Evolutionary conservation across 2,329 filamentous ascomycete species (phyloP), one percentile per base, ranked within the genome.

Genomic region (Ceratocystis smalleyi): DNA sequence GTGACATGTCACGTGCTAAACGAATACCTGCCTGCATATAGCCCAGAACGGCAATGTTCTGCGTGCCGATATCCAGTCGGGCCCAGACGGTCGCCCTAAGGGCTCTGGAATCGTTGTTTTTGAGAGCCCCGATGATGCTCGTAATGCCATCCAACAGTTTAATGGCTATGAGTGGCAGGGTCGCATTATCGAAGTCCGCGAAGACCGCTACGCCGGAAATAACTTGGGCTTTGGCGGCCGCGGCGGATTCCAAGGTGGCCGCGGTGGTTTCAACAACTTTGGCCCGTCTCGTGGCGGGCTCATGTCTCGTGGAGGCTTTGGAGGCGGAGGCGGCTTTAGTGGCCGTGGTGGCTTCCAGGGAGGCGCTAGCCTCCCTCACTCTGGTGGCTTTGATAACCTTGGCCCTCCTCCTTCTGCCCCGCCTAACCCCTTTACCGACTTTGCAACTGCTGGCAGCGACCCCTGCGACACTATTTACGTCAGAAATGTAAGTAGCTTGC

Each of bases 121-220:
- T 73, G 94, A 99, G 74, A 92, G 86, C 65, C 84, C 91, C 1
- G 91, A 97, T 66, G 94, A 99, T 75, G 92, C 94, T 51, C 89
- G 91, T 69, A 96, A 91, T 72, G 94, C 94, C 24, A 99, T 99
- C 69, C 86, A 91, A 72, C 91, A 96, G 70, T 99, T 97, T 80
- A 96, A 97, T 73, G 94, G 94, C 66, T 97, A 96, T 73, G 94
- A 99, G 68, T 99, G 94, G 94, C 92, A 97, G 74, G 94, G 94
- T 10, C 88, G 94, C 66, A 78, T 86, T 62, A 83, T 99, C 61
- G 94, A 99, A 74, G 94, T 99, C 68, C 91, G 94, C 68, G 92
- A 97, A 75, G 94, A 99, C 73, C 88, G 94, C 65, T 99, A 91
- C 73, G 94, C 94, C 66, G 85, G 84, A 67, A 76, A 74, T 67